Base-by-base conservation (phyloP, 495 filamentous ascomycete genomes). In the Xylaria scruposa region DNA sequence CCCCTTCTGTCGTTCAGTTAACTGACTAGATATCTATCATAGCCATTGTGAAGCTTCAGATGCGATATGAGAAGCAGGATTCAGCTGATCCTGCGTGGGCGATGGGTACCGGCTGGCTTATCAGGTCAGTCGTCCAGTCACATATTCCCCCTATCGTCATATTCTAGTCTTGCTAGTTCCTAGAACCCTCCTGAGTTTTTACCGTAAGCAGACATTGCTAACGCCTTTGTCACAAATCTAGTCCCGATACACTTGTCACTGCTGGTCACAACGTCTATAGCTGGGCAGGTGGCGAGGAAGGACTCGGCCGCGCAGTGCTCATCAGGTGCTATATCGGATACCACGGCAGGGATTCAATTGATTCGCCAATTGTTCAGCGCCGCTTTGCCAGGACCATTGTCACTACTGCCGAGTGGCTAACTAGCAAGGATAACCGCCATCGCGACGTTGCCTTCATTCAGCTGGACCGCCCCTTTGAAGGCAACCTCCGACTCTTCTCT, bases 271-370 rank as follows among this genome's bases (percentile, higher is more conserved):
- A 77, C 72, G 74, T 75, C 58, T 83, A 73, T 47, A 80, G 83
- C 61, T 82, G 82, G 79, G 62, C 66, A 38, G 73, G 79, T 64
- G 69, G 68, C 38, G 71, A 70, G 36, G 36, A 46, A 8, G 73
- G 73, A 10, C n/a, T 80, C 7, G 81, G 81, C 24, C 73, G 68
- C 3, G 77, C 76, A 53, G 73, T 71, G 5, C 64, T 76, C 40
- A 77, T 83, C 60, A 83, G 82, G 74, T 74, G 73, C 60, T 84
- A 83, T 67, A 82, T 84, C 49, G 82, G 82, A 54, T 84, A 84
- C 59, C 49, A 76, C 54, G 82, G 82, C 26, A 63, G 66, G 13
- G 61, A 71, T 7, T 76, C 67, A 31, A 66, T 76, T 53, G 69
- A 77, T 31, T 72, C 76, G 19, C 73, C 77, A 17, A 72, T 63